Percentiles rank a stretch among this genome's conserved stretches.
These are phyloP conservation scores for Penicillium bovifimosum DNA, from an alignment of 495 filamentous ascomycete species.

Conservation along the genomic window DNA sequence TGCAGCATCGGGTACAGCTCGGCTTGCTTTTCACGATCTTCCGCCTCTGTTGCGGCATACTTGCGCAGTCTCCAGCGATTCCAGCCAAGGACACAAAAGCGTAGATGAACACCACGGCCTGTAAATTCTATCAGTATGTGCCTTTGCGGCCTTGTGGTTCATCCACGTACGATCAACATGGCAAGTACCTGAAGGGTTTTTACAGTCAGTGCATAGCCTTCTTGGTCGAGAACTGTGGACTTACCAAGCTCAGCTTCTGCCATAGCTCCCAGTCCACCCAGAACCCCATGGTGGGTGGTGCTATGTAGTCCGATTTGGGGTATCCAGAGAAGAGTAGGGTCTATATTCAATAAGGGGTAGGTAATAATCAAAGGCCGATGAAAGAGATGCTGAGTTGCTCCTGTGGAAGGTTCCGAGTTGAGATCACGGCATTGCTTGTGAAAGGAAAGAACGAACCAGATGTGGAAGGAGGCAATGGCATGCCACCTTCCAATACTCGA, in stretches of 20 bases:
- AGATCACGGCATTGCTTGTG: not conserved
- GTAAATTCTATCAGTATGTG: conserved; percentile 25
- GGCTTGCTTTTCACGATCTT: conserved; percentile 46
- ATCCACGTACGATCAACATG: conserved; percentile 39
- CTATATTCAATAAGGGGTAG: not conserved
- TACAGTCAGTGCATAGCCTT: conserved; percentile 13
- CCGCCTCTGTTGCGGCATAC: conserved; percentile 59
- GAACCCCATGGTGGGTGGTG: conserved; percentile 45
- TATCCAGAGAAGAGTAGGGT: not conserved
- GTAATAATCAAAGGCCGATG: not conserved
- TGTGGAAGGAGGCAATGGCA: too few species aligned
- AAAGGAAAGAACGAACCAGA: too few species aligned
- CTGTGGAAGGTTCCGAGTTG: not conserved
- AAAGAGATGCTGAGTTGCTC: not conserved
- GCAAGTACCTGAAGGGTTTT: conserved; percentile 34
- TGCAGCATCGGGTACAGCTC: conserved; percentile 30
- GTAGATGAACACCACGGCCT: conserved; percentile 45
- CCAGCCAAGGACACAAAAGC: conserved; percentile 47
- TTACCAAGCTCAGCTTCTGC: conserved; percentile 88
- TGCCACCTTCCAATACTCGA: too few species aligned
- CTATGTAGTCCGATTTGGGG: not conserved
- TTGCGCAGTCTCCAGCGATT: conserved; percentile 59
- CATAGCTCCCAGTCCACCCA: conserved; percentile 77
- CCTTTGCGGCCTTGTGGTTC: not conserved
- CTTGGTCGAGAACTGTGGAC: conserved; percentile 24